Evolutionary conservation across 345 rosid species (phyloP).

Genomic region (Conringia planisiliqua): DNA sequence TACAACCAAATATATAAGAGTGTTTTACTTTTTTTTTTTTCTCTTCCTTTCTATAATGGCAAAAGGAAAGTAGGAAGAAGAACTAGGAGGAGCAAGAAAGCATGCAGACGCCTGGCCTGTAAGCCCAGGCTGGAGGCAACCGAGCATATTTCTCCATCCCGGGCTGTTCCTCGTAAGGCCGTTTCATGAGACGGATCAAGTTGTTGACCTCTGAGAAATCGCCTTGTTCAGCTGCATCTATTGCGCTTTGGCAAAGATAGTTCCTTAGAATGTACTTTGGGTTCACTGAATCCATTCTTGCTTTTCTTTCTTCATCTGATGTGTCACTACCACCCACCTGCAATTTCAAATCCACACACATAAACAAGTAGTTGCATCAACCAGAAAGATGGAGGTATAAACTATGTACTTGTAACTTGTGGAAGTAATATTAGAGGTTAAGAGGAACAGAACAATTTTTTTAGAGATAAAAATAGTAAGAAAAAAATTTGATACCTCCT

Average conservation of each 20-base stretch:
- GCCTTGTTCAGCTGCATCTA: constrained; percentile 85
- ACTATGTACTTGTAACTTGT: not conserved
- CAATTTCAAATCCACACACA: constrained; percentile 12
- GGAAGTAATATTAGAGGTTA: not conserved
- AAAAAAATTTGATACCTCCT: constrained; percentile 55
- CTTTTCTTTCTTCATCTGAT: constrained; percentile 82
- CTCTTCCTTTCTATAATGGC: constrained; percentile 12
- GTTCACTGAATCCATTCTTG: constrained; percentile 74
- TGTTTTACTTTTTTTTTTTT: not conserved
- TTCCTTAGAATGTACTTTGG: constrained; percentile 87
- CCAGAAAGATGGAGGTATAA: not conserved
- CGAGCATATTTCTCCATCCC: constrained; percentile 97
- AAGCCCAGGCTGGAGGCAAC: constrained; percentile 99
- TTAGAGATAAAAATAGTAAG: not conserved
- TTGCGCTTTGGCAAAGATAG: constrained; percentile 92
- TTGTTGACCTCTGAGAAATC: constrained; percentile 77
- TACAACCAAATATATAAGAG: constrained; percentile 17
- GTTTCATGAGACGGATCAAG: constrained; percentile 71
- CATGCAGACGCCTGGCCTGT: constrained; percentile 96
- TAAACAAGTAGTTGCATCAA: not conserved
- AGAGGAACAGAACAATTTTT: not conserved
- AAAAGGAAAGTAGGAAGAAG: not conserved
- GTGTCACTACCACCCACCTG: constrained; percentile 64
- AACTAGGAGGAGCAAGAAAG: constrained; percentile 89
- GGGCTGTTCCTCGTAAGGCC: constrained; percentile 82